Conservation (phyloP, 495 filamentous ascomycete species). For the Ramalina peruviana region DNA sequence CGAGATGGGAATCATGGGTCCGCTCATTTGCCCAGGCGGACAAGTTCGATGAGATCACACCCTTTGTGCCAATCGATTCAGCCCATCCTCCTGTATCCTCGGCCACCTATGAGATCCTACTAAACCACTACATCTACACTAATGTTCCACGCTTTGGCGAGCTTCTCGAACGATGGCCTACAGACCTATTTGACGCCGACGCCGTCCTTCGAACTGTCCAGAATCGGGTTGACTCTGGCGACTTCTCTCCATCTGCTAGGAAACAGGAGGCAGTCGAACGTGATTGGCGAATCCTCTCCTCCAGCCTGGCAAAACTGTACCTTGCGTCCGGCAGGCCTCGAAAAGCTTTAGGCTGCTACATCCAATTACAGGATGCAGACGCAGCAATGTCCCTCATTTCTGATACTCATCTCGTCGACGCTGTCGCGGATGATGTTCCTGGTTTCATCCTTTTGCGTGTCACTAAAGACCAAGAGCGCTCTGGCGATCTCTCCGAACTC, state of each 20-base stretch:
- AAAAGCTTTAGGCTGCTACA: constrained; percentile 79
- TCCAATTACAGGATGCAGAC: constrained; percentile 81
- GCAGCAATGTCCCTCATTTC: constrained; percentile 71
- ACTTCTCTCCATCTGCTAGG: constrained; percentile 53
- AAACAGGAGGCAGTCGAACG: constrained; percentile 50
- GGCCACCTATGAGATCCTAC: constrained; percentile 71
- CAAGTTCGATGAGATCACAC: constrained; percentile 78
- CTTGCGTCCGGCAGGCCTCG: constrained; percentile 62
- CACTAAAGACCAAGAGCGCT: constrained; percentile 52
- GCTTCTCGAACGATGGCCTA: constrained; percentile 72
- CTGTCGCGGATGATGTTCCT: constrained; percentile 75
- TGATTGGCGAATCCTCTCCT: constrained; percentile 74
- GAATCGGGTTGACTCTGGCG: constrained; percentile 52
- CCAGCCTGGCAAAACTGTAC: constrained; percentile 70
- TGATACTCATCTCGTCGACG: constrained; percentile 71
- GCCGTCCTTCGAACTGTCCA: constrained; percentile 58
- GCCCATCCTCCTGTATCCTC: constrained; percentile 67
- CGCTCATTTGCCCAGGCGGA: constrained; percentile 74
- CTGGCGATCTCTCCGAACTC: constrained; percentile 53
- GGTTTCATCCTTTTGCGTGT: constrained; percentile 80
- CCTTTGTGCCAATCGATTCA: constrained; percentile 60
- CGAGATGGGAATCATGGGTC: constrained; percentile 89
- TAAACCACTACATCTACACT: constrained; percentile 68
- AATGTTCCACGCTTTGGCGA: constrained; percentile 57
- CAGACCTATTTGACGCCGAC: constrained; percentile 65